Base-by-base conservation (phyloP, 192 early-diverging fungal genomes). In the Coemansia umbellata region DNA sequence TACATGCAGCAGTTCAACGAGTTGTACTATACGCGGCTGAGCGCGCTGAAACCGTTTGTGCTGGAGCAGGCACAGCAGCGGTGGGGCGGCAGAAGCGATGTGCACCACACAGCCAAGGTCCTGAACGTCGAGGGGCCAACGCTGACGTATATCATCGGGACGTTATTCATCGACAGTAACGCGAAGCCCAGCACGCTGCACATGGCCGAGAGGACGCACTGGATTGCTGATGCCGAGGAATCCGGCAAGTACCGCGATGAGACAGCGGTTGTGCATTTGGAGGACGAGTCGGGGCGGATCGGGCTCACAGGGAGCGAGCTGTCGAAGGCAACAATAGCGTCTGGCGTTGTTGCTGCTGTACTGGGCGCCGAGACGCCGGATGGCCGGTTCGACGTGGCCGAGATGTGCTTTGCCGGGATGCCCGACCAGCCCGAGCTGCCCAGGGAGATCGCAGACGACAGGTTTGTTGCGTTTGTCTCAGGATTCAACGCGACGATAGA, bases 221-320 rank as follows among this genome's bases (percentile, higher is more conserved):
- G 85, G 78, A 76, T 89, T 8, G 55, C 80, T 0, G 78, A 81
- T 3, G 82, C 89, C 8, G 70, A 80, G 8, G 73, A 82, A 33
- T 64, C 80, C n/a, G 58, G 55, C 47, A 87, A 84, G 55, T 97
- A 94, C 72, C 68, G 69, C 6, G 79, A 72, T 14, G 86, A 81
- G 1, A 61, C 66, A 0, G 88, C 91, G 52, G 65, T 58, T 14
- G 61, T 88, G 17, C 72, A 80, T 19, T 58, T 97, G 37, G 95
- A 98, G 63, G 95, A 98, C 67, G 94, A 97, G 55, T 94, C 91
- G 4, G 94, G 94, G 10, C 80, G 95, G 23, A 80, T 98, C 13
- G 80, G 80, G 27, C 69, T 98, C 14, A 74, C 73, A 14, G 94
- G 94, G 10, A 32, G 58, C 2, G 53, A 70, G 23, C 28, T 96